Conservation (phyloP, 805 yeast genomes). For the Wickerhamiella brachini region DNA sequence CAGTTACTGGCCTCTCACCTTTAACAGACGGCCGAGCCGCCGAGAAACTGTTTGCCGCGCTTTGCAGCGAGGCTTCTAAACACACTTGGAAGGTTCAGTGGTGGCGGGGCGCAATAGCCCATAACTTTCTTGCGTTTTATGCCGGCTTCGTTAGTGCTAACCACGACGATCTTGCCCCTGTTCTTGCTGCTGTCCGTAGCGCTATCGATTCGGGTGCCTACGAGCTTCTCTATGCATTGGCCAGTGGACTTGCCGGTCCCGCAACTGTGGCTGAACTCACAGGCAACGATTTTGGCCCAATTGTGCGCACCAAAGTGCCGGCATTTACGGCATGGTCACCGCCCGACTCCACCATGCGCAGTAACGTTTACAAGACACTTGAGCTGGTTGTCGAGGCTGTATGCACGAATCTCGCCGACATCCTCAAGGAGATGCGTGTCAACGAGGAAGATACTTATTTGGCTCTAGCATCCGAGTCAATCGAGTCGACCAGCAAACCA, state of each 20-base stretch:
- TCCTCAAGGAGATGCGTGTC: slow-evolving; percentile 27
- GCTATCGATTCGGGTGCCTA: slow-evolving; percentile 27
- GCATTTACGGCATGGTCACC: slow-evolving; percentile 7
- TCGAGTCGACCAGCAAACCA: not conserved
- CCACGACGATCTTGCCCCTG: not conserved
- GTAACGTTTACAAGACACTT: slow-evolving; percentile 12
- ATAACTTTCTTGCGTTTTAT: slow-evolving; percentile 13
- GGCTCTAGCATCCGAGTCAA: slow-evolving; percentile 11
- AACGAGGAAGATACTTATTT: slow-evolving; percentile 27
- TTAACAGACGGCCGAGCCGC: not conserved
- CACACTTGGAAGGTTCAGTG: slow-evolving; percentile 18
- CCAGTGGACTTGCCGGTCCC: slow-evolving; percentile 21
- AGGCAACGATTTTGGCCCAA: slow-evolving; percentile 16
- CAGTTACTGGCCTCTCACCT: not conserved
- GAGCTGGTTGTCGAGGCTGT: slow-evolving; percentile 20
- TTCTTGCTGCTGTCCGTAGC: slow-evolving; percentile 17
- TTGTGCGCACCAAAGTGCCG: slow-evolving; percentile 23
- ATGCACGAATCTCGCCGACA: slow-evolving; percentile 25
- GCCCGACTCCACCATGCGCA: slow-evolving; percentile 4
- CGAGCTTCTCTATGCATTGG: slow-evolving; percentile 26
- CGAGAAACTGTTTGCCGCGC: not conserved
- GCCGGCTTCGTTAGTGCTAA: not conserved
- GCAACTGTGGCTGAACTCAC: slow-evolving; percentile 4
- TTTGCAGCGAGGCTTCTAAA: not conserved
- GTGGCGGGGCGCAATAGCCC: slow-evolving; percentile 19